Base-by-base conservation (phyloP, 176 grass and related monocot species). In the Alopecurus myosuroides region DNA sequence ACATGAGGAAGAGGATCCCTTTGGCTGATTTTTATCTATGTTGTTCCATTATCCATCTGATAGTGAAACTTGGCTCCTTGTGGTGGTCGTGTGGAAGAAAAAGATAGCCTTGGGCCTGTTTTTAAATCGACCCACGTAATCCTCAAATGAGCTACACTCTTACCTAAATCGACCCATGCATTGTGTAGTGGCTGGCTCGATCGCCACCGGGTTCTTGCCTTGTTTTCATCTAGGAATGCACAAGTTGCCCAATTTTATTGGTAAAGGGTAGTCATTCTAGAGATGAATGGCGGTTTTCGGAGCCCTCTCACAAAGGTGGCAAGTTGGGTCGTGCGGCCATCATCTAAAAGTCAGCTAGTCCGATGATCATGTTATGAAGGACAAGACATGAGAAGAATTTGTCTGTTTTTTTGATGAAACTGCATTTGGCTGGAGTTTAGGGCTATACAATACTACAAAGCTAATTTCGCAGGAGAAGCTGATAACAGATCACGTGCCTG, bases 401-500 rank as follows among this genome's bases (percentile, higher is more conserved):
- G 11, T 0, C 7, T 20, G 1, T 37, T 3, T 66, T 35, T 20
- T 30, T 6, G 14, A 30, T 63, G 5, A 63, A 46, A 72, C 70
- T 3, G 0, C 40, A 30, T 65, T 76, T 56, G 44, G 67, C 11
- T 34, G 5, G 28, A 67, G 17, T 42, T 44, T 85, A 85, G 25
- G 53, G 55, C 26, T 74, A 57, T 65, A 20, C 45, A 26, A 37
- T 60, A 4, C 25, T 44, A 39, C n/a, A n/a, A n/a, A 4, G 64
- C 30, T 55, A 15, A 33, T 86, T 82, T 82, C 26, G 8, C 10
- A 55, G 37, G 52, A 53, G 34, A 36, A 66, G 56, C 45, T 66
- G 65, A 88, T 60, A 33, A 35, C 52, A 55, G 19, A 50, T 64
- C 83, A 86, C 72, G 71, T 89, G 83, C 62, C 50, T 71, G 88